phyloP scores from a whole-genome alignment of 129 eudicot species.

The Flaveria linearis region DNA sequence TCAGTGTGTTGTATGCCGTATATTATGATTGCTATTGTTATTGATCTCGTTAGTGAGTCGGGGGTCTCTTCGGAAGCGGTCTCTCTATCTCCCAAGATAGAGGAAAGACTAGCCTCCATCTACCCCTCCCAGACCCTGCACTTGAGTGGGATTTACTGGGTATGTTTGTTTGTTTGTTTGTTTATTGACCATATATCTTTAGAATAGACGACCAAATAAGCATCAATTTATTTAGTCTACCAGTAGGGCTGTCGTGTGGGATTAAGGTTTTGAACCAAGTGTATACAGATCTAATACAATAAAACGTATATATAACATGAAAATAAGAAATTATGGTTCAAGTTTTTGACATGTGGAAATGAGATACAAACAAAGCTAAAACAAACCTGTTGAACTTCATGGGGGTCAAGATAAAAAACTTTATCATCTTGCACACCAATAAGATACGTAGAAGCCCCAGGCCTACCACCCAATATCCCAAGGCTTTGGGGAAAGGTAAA shows the following conservation, averaged over 20 bases:
- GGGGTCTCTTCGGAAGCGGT: too few relatives aligned
- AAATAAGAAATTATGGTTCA: background rate
- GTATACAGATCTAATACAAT: background rate
- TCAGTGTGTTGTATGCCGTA: too few relatives aligned
- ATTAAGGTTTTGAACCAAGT: background rate
- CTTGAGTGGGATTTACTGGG: too few relatives aligned
- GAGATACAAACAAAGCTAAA: conserved; percentile 9
- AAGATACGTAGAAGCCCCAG: conserved; percentile 93
- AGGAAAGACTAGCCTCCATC: too few relatives aligned
- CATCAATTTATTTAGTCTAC: too few relatives aligned
- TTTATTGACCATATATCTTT: background rate
- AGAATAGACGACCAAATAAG: background rate
- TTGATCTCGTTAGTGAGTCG: too few relatives aligned
- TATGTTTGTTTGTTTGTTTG: too few relatives aligned
- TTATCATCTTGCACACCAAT: conserved; percentile 91
- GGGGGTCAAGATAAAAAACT: conserved; percentile 94
- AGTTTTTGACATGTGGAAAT: conserved; percentile 1
- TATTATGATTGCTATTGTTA: too few relatives aligned
- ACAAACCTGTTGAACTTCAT: conserved; percentile 79
- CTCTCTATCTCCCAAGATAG: too few relatives aligned
- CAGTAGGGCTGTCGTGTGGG: too few relatives aligned
- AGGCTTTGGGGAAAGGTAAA: conserved; percentile 93
- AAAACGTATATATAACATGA: background rate
- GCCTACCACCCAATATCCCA: conserved; percentile 93
- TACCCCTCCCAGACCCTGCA: too few relatives aligned